Percentiles rank a stretch among this genome's conserved stretches.
Evolutionary conservation across 306 rosid genomes (phyloP).

Genomic region (Medicago ruthenica): DNA sequence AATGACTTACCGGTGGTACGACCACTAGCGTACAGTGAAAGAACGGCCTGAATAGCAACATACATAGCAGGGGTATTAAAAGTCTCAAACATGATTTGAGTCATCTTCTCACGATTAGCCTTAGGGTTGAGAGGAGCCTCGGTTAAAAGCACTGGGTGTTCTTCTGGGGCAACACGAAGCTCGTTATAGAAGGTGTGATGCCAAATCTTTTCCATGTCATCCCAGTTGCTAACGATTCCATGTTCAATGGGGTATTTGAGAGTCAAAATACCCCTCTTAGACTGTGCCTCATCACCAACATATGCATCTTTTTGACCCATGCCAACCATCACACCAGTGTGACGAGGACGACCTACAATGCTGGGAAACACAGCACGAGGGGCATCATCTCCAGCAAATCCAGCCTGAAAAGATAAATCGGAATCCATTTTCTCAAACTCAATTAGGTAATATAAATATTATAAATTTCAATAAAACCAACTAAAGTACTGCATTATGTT

Average conservation of each 20-base stretch:
- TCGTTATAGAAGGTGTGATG: slow-evolving; percentile 98
- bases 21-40: slow-evolving; percentile 97
- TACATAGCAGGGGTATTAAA: slow-evolving; percentile 98
- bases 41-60: slow-evolving; percentile 99
- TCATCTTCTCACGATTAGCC: slow-evolving; percentile 99
- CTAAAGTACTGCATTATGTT: neutral
- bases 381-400: slow-evolving; percentile 99
- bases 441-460: slow-evolving; percentile 10
- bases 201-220: slow-evolving; percentile 99
- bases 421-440: slow-evolving; percentile 28
- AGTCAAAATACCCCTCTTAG: slow-evolving; percentile 95
- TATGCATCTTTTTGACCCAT: slow-evolving; percentile 99
- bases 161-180: slow-evolving; percentile 99
- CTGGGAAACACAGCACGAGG: slow-evolving; percentile 99
- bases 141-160: slow-evolving; percentile 95
- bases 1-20: slow-evolving; percentile 91
- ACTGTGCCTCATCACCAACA: slow-evolving; percentile 99
- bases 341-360: slow-evolving; percentile 99
- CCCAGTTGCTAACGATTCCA: slow-evolving; percentile 99
- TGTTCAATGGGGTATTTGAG: slow-evolving; percentile 97
- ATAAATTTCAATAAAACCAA: slow-evolving; percentile 27
- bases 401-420: slow-evolving; percentile 65
- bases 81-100: slow-evolving; percentile 99
- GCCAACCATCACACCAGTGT: slow-evolving; percentile 99
- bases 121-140: slow-evolving; percentile 99